Conservation (phyloP, 169 alveolate genomes). For the Cryptosporidium felis region DNA sequence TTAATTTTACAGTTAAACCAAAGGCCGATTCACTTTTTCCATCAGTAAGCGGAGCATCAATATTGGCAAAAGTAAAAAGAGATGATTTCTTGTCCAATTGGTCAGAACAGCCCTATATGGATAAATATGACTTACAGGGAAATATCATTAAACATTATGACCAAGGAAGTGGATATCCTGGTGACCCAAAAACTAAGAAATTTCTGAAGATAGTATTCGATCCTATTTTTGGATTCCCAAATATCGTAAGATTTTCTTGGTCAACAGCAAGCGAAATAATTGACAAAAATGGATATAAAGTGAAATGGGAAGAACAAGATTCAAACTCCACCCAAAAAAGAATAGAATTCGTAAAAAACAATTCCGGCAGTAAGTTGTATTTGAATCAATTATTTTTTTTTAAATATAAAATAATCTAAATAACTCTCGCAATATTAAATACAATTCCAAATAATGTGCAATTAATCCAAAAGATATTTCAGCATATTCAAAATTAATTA, state of each 20-base stretch:
- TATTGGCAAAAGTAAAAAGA: conserved; percentile 96
- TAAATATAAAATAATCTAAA: no score
- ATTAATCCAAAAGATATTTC: conserved; percentile 4
- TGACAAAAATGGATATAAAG: conserved; percentile 78
- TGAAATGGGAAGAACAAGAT: conserved; percentile 82
- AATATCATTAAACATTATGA: conserved; percentile 74
- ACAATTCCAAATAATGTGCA: not conserved
- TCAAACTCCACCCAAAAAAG: conserved; percentile 22
- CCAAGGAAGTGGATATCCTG: conserved; percentile 93
- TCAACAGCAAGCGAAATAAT: conserved; percentile 83
- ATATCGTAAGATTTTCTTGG: conserved; percentile 87
- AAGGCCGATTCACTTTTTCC: conserved; percentile 96
- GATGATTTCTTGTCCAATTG: conserved; percentile 76
- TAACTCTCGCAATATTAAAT: no score
- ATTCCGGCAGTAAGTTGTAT: not conserved
- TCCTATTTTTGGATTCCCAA: conserved; percentile 94
- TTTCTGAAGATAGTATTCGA: conserved; percentile 88
- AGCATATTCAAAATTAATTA: not conserved
- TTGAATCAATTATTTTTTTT: not conserved
- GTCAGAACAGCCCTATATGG: conserved; percentile 71
- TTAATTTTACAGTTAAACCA: conserved; percentile 85
- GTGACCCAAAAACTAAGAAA: conserved; percentile 89
- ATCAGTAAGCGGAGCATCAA: conserved; percentile 97
- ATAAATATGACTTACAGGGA: conserved; percentile 71
- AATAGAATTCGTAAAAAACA: not conserved